Base-by-base conservation (phyloP, 2,329 filamentous ascomycete genomes). In the Apiospora sp. region DNA sequence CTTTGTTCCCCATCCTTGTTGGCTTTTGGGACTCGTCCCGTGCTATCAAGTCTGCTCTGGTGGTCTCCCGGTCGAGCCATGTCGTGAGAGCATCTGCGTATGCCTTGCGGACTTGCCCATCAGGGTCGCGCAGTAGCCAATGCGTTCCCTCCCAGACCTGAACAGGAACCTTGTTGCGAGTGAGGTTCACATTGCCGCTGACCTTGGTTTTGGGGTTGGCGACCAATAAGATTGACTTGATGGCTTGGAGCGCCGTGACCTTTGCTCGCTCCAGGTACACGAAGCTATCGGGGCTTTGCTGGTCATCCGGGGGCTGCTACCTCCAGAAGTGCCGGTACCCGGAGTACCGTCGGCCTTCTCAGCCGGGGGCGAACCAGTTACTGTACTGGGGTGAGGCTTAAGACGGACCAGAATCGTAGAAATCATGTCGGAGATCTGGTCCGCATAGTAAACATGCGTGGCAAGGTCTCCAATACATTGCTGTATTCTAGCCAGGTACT, bases 141-240 rank as follows among this genome's bases (percentile, higher is more conserved):
- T 98, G 94, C 0, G 95, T 98, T n/a, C 94, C 94, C 82, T 98
- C 95, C 96, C 96, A 99, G 0, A 95, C 93, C 71, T 93, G 89
- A 12, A 97, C 87, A 0, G 93, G 92, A 0, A 97, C 93, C 54
- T 87, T 90, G 80, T 92, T 94, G 75, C 95, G 89, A 7, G 91
- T 90, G 70, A 96, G 88, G 43, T 89, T 89, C 70, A 86, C 87
- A 80, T 87, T 91, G 75, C 88, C 88, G 76, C 85, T 87, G 73
- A 87, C 84, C 76, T 87, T 90, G 30, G 87, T 88, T 75, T 88
- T 88, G 58, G 88, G 88, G 78, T 97, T 97, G 3, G 96, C 95
- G 30, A 97, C 92, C 27, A 92, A 84, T 27, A 99, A 85, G 72
- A 98, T 95, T 51, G 91, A 90, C 81, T 94, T 96, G 80, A 98